phyloP scores from a whole-genome alignment of 2,329 filamentous ascomycete species.

The Pseudogymnoascus sp. region DNA sequence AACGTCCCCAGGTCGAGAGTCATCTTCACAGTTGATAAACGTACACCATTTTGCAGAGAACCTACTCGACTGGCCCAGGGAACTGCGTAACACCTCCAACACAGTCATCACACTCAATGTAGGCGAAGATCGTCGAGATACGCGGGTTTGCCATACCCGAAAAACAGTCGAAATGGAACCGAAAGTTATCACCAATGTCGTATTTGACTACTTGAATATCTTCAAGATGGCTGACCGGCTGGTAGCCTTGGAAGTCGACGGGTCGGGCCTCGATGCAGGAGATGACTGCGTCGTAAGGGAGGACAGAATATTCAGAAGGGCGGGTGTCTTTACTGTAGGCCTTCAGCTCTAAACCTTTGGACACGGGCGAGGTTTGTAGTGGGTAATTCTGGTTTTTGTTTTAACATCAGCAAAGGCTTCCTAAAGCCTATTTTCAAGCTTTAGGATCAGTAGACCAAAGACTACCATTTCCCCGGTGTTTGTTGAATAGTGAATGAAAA shows the following conservation, averaged over 20 bases:
- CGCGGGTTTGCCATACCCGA: not conserved
- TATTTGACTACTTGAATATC: conserved; percentile 56
- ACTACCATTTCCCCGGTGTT: not conserved
- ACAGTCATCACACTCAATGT: conserved; percentile 43
- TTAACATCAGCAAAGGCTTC: no score
- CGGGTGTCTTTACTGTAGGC: no score
- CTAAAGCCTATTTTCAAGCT: no score
- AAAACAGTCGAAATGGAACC: conserved; percentile 54
- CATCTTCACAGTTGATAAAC: conserved; percentile 42
- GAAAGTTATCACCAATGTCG: conserved; percentile 54
- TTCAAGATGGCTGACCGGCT: conserved; percentile 51
- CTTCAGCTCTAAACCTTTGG: no score
- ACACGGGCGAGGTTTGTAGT: no score
- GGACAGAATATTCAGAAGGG: conserved; percentile 31
- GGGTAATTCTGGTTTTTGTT: no score
- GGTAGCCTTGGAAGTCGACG: conserved; percentile 55
- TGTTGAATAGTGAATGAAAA: not conserved
- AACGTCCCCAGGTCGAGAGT: conserved; percentile 35
- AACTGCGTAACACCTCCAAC: conserved; percentile 57
- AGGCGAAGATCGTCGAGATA: conserved; percentile 55
- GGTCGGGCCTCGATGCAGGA: conserved; percentile 55
- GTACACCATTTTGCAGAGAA: conserved; percentile 42
- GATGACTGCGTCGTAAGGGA: conserved; percentile 39
- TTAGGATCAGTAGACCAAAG: not conserved
- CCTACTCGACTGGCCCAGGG: conserved; percentile 37